Evolutionary conservation across 164 flowering plant genomes (phyloP).

Genomic region (Brasenia schreberi): DNA sequence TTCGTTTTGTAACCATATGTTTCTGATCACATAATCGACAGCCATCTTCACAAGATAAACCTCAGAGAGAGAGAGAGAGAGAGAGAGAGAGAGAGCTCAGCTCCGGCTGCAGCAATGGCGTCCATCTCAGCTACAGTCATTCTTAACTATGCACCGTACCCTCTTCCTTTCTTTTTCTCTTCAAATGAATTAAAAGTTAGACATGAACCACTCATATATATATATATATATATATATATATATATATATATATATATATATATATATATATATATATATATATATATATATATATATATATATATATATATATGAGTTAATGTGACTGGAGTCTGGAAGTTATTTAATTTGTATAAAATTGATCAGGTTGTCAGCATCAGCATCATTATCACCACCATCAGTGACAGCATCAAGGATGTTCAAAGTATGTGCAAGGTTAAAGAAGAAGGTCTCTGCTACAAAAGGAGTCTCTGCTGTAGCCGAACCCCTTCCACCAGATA

Average conservation of each 20-base stretch:
- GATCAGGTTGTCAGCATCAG: not conserved
- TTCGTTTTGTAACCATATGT: too few species aligned
- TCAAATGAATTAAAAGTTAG: too few species aligned
- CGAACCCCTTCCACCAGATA: conserved; percentile 75
- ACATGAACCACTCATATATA: too few species aligned
- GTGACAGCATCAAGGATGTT: not conserved
- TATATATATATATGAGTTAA: too few species aligned
- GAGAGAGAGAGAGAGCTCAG: not conserved
- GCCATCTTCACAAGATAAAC: too few species aligned
- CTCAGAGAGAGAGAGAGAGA: not conserved
- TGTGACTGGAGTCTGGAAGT: too few species aligned
- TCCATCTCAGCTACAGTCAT: not conserved
- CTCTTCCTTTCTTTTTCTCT: not conserved
- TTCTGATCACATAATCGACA: too few species aligned
- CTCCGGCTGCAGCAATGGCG: not conserved
- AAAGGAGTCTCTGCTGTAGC: conserved; percentile 79
- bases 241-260: too few species aligned
- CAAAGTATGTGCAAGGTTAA: not conserved
- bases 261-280: too few species aligned
- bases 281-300: too few species aligned
- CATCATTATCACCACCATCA: not conserved
- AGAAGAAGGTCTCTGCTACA: conserved; percentile 17
- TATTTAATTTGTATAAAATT: too few species aligned
- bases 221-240: too few species aligned
- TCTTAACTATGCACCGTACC: not conserved